Evolutionary conservation across 176 grass and related monocot species (phyloP), one percentile per base, ranked within the genome.

Genomic region (Oryza brachyantha): DNA sequence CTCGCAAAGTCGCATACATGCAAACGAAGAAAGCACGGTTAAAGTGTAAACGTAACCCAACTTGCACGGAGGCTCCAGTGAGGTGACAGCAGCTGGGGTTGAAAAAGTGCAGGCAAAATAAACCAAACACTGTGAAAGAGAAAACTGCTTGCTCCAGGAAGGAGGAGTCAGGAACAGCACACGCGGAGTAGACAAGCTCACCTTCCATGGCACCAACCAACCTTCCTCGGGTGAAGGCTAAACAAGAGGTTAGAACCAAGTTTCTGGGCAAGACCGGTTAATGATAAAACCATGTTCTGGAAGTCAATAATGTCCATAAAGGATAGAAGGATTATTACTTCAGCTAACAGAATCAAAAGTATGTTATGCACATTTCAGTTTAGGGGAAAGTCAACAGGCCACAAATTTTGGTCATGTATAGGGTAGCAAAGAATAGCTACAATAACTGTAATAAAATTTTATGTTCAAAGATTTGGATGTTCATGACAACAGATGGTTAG

Each of bases 401-500:
- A 57, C 52, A 57, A n/a, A 55, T 24, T 57, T 24, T 57, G 52
- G 10, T 57, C 21, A 57, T 3, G 13, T 24, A 3, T n/a, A 38
- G 5, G 36, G 37, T 41, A 59, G 2, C 14, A 7, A 24, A 31
- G 11, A 65, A 16, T 24, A 60, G 26, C 61, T 60, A 78, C 74
- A 64, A 50, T 50, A 70, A 50, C 72, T 86, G 43, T 39, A 36
- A 39, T 50, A 60, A 50, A 4, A 29, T 21, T 80, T 69, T 64
- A 64, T n/a, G 66, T n/a, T 19, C 79, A 87, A 36, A 28, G 14
- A 61, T 48, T 39, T 37, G 9, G 1, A 45, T 29, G 66, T 73
- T 48, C 5, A 37, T 38, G 68, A 83, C 37, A 83, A 59, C 74
- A 73, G 46, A 61, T 79, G 35, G 66, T 87, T 73, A 83, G 61